Base-by-base conservation (phyloP, 345 rosid genomes). In the Angophora floribunda region DNA sequence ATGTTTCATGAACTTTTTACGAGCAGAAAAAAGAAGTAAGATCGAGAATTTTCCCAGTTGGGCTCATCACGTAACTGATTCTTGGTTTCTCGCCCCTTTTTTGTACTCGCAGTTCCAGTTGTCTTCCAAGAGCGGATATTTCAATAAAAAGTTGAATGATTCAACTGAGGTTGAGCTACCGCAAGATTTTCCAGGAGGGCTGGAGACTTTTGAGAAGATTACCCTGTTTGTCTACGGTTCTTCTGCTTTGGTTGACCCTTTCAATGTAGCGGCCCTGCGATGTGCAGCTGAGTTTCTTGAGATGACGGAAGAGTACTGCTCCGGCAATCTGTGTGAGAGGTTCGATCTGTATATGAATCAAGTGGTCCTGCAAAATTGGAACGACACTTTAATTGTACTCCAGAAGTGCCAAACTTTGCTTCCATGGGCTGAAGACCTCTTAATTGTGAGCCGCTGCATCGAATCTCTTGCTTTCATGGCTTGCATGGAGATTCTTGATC, bases 401-500 rank as follows among this genome's bases (percentile, higher is more conserved):
- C 94, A 92, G 85, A 94, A 91, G 87, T 95, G 95, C 90, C 96
- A 87, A 88, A 88, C 91, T 36, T 86, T 95, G 84, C 94, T 92
- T 86, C 97, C 95, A 16, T 92, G 92, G 93, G 88, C 94, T 2
- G 95, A 94, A 92, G 92, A 96, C 85, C 94, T 95, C 67, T 91
- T 96, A 65, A 94, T 96, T 7, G 94, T 96, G 44, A 93, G 98
- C 92, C 95, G 97, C 26, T 95, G 99, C 95, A 93, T 95, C 0
- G 96, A 96, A 78, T 96, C 97, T 55, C 89, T 96, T 28, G 96
- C 99, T 87, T 96, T 96, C 91, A 95, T 95, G 94, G 93, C 97
- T 50, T 95, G 99, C 87, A 95, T 95, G 99, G 97, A 95, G 95
- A 96, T 96, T 92, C 97, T 96, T 45, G 99, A 96, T 75, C 98